Base-by-base conservation (phyloP, 148 eudicot species). In the Camellia japonica region DNA sequence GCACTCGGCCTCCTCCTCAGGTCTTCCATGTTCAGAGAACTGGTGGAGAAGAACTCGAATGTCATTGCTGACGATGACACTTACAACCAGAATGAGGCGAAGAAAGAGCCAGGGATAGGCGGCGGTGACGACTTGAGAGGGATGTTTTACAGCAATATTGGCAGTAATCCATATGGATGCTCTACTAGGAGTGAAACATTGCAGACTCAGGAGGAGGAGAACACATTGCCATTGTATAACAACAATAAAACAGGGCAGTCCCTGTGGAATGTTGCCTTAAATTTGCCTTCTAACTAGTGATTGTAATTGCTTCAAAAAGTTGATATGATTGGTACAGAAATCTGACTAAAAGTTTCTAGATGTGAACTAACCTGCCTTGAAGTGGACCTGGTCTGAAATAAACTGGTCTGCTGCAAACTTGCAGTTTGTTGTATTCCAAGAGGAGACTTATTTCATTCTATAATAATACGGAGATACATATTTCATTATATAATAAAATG, bases 1-100 rank as follows among this genome's bases (percentile, higher is more conserved):
- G 86, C 85, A 10, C 82, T 83, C 2, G 75, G 85, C 64, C 84
- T 80, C 7, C 84, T 83, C 23, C 79, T 83, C 10, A 75, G 78
- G 12, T 81, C 86, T 20, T 77, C 86, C 76, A 73, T 80, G 82
- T 86, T 77, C 38, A 83, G 61, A 74, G 84, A 86, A 43, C 68
- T 83, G 12, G 79, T 80, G 30, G 69, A 79, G 59, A 85, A 80
- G 81, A 85, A 65, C 16, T 65, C 78, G 3, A 65, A 56, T 73
- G 67, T 23, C 47, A 64, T 5, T 14, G 71, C 73, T 0, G 84
- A 84, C n/a, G 83, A 80, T 56, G 42, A 70, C 14, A 51, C 38
- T 18, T 69, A 80, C 10, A 46, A 70, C 38, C 13, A 76, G 65
- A 30, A 30, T 30, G 1, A 30, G 38, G 38, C 38, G 38, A 30